Conservation (phyloP, 441 rosid species). For the Aquilaria agallochum region DNA sequence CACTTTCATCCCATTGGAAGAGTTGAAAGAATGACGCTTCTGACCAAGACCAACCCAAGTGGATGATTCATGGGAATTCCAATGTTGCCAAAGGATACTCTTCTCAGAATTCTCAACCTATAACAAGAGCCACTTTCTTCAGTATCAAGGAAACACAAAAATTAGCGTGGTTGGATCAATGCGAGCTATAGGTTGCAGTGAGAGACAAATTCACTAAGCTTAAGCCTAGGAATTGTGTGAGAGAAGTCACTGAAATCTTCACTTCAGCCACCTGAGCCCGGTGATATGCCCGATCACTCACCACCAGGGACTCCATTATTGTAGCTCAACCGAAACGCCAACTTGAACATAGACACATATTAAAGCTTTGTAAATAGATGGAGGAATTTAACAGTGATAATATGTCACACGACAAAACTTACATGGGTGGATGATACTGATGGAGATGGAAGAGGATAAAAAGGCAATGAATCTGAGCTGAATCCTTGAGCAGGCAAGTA, state of each 20-base stretch:
- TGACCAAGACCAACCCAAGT: constrained; percentile 27
- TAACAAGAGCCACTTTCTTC: constrained; percentile 14
- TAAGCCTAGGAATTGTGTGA: no score
- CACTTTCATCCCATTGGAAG: constrained; percentile 21
- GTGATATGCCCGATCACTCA: not conserved
- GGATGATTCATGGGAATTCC: constrained; percentile 30
- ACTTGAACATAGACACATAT: not conserved
- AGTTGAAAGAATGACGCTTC: constrained; percentile 23
- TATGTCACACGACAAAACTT: constrained; percentile 8
- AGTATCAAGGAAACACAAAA: constrained; percentile 7
- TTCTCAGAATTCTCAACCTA: constrained; percentile 36
- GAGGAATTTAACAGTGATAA: constrained; percentile 10
- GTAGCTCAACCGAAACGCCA: not conserved
- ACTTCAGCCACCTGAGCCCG: no score
- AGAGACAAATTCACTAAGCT: no score
- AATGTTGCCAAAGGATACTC: constrained; percentile 20
- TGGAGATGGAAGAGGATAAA: constrained; percentile 37
- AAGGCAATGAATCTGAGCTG: constrained; percentile 37
- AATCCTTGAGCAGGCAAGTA: constrained; percentile 57
- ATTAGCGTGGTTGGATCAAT: not conserved
- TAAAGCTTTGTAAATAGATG: constrained; percentile 1
- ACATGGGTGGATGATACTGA: constrained; percentile 29
- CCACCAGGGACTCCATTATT: not conserved
- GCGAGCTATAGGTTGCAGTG: no score
- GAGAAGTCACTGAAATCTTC: no score